phyloP scores from a whole-genome alignment of 179 eudicot species.

The Beta corolliflora region DNA sequence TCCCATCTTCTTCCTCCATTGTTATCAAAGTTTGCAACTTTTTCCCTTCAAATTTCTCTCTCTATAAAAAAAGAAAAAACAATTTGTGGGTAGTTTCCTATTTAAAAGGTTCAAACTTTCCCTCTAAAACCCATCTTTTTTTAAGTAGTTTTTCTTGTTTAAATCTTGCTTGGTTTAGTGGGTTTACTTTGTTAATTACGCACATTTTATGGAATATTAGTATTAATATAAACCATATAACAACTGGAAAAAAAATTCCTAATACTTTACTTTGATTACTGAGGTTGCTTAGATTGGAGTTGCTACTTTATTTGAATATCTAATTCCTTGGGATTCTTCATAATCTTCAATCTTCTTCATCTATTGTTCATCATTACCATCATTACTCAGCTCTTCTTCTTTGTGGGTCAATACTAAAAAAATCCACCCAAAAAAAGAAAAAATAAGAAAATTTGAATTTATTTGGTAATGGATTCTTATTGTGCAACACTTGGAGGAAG shows the following conservation, averaged over 20 bases:
- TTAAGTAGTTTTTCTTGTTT: not conserved
- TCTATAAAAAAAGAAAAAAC: not conserved
- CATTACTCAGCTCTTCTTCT: conserved; percentile 20
- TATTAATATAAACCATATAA: not conserved
- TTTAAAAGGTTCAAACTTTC: conserved; percentile 18
- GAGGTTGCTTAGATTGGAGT: conserved; percentile 25
- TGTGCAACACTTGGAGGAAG: conserved; percentile 55
- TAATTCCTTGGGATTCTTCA: conserved; percentile 18
- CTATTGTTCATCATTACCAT: not conserved
- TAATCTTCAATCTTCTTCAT: conserved; percentile 15
- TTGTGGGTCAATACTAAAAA: conserved; percentile 25
- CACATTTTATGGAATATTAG: not conserved
- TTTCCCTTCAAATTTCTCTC: not conserved
- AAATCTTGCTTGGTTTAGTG: conserved; percentile 12
- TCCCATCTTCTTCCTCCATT: conserved; percentile 15
- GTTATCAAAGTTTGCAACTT: too few species aligned
- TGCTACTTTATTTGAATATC: conserved; percentile 16
- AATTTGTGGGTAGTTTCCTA: not conserved
- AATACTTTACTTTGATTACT: conserved; percentile 28
- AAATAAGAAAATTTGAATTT: not conserved
- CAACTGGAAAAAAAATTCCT: conserved; percentile 1
- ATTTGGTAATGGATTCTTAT: conserved; percentile 55
- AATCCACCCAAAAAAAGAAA: not conserved
- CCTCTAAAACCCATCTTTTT: not conserved
- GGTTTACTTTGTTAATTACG: not conserved